Evolutionary conservation across 1,139 yeast genomes (phyloP), one percentile per base, ranked within the genome.

Genomic region (Saccharomyces hybrid): DNA sequence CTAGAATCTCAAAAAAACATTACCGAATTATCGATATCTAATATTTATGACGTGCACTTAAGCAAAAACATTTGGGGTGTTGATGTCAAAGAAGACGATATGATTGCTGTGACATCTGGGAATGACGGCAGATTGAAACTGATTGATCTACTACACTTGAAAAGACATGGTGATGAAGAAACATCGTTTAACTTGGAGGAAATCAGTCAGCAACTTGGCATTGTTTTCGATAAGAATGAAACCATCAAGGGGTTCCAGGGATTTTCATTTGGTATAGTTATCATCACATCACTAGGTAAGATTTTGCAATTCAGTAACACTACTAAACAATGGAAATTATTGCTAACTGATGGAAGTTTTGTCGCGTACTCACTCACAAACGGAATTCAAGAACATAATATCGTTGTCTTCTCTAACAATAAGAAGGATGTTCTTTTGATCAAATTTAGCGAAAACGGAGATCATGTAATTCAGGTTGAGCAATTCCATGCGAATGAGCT

Each of bases 61-160:
- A 96, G 96, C 4, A 86, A 95, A 67, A 93, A 88, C 66, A 80
- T 87, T 0, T 93, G 99, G 99, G 80, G 89, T 42, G 81, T 88
- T 4, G 91, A 85, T 56, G 76, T 86, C 0, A 76, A 79, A 55
- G 76, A 74, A 2, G 64, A 69, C 2, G 67, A 74, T 49, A 66
- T 73, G 34, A 64, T 83, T 9, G 81, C 84, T 24, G 89, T 82
- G 1, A 84, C 91, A 14, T 91, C 96, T 48, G 97, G 97, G 44
- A 93, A 95, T 50, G 97, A 90, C 69, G 97, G 97, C 1, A 78
- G 88, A 60, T 72, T 90, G 2, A 75, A 88, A 55, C 60, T 86
- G 4, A 82, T 84, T 63, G 86, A 85, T 64, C 67, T 86, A 60
- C 64, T 52, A 61, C 61, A 59, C 52, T 63, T 55, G 57, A 64